Evolutionary conservation across 805 yeast species (phyloP).

Genomic region (Kodamaea hsintzibuensis): DNA sequence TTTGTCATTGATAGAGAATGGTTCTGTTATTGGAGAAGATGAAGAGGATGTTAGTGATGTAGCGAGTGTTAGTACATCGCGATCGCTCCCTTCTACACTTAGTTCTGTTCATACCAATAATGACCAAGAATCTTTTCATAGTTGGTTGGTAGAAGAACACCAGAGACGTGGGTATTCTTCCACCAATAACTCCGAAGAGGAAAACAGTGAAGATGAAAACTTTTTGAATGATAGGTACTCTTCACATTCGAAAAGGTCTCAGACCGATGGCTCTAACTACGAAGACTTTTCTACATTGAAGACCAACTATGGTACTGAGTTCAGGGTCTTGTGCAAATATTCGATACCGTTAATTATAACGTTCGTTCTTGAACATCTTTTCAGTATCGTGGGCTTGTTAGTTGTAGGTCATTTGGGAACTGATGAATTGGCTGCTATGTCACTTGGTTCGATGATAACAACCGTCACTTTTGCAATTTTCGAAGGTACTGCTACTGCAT

Average conservation of each 20-base stretch:
- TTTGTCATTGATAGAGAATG: conserved; percentile 38
- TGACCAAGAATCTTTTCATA: conserved; percentile 42
- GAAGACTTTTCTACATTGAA: conserved; percentile 36
- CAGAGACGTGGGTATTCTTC: conserved; percentile 35
- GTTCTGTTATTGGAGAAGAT: conserved; percentile 29
- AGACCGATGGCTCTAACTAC: not conserved
- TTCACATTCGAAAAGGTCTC: not conserved
- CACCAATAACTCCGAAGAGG: conserved; percentile 8
- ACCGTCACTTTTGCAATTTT: conserved; percentile 46
- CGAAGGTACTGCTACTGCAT: conserved; percentile 48
- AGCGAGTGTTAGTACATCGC: conserved; percentile 41
- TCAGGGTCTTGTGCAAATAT: conserved; percentile 29
- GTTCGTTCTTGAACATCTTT: conserved; percentile 44
- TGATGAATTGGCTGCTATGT: conserved; percentile 46
- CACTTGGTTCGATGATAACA: conserved; percentile 45
- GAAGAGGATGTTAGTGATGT: conserved; percentile 35
- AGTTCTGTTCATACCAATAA: conserved; percentile 35
- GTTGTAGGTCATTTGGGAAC: conserved; percentile 49
- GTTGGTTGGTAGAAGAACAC: conserved; percentile 46
- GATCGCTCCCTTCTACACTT: conserved; percentile 43
- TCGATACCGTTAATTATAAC: conserved; percentile 43
- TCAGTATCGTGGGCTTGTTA: conserved; percentile 41
- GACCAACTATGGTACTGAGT: conserved; percentile 30
- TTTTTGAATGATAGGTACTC: conserved; percentile 2
- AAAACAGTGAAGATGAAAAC: not conserved